These are phyloP conservation scores for Acrocalymma vagum DNA, from an alignment of 2,329 filamentous ascomycete species.

Conservation along the genomic window DNA sequence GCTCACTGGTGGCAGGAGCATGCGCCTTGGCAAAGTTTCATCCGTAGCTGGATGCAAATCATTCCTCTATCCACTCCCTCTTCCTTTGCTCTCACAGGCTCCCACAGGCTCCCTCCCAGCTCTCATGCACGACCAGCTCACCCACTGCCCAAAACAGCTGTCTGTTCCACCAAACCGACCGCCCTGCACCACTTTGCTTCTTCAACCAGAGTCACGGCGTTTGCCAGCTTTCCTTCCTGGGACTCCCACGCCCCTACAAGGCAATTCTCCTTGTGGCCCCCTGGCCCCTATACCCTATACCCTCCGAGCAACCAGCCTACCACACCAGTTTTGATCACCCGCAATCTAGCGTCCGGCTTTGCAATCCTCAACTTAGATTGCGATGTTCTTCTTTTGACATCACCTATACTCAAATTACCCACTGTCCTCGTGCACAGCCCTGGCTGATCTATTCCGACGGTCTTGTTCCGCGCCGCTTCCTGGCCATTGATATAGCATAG, in stretches of 20 bases:
- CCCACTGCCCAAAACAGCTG: constrained; percentile 26
- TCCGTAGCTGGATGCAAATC: constrained; percentile 27
- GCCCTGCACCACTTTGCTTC: constrained; percentile 14
- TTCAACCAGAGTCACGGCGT: constrained; percentile 1
- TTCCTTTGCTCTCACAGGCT: too few species aligned
- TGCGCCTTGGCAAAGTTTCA: constrained; percentile 29
- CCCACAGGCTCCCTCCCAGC: too few species aligned
- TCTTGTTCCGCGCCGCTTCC: too few species aligned
- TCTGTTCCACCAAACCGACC: too few species aligned
- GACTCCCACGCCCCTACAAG: background rate
- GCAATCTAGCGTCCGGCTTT: constrained; percentile 23
- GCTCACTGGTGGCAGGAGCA: constrained; percentile 14
- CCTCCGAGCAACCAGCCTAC: constrained; percentile 16
- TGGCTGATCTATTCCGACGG: too few species aligned
- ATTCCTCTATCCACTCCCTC: constrained; percentile 24
- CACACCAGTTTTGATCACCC: constrained; percentile 9
- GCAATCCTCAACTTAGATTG: constrained; percentile 17
- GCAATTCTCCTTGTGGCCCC: constrained; percentile 12
- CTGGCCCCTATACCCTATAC: too few species aligned
- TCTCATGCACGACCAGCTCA: constrained; percentile 31
- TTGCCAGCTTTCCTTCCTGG: background rate
- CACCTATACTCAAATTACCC: constrained; percentile 2
- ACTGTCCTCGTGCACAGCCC: too few species aligned
- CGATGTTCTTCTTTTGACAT: constrained; percentile 5
- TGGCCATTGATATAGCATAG: too few species aligned